Evolutionary conservation across 768 basidiomycete genomes (phyloP), one percentile per base, ranked within the genome.

Genomic region (Roridomyces roridus): DNA sequence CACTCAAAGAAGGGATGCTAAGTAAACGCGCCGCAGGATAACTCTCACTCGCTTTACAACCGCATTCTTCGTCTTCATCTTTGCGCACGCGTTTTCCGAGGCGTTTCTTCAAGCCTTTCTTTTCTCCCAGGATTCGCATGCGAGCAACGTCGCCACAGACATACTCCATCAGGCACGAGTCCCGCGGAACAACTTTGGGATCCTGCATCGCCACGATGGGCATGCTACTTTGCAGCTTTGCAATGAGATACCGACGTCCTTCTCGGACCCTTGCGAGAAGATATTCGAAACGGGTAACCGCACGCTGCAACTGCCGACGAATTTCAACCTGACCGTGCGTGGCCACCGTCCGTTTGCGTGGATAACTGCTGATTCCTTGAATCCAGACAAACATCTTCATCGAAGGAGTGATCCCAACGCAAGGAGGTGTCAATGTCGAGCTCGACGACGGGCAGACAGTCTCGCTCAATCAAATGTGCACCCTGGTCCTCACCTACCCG

Each of bases 11-110:
- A n/a, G n/a, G n/a, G n/a, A n/a, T n/a, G n/a, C n/a, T n/a, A n/a
- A n/a, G n/a, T n/a, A n/a, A n/a, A n/a, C n/a, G n/a, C n/a, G n/a
- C n/a, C n/a, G n/a, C 8, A 62, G 68, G 42, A 68, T 75, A 17
- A 73, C 71, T 0, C 67, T 74, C 40, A 70, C 68, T 42, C 67
- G 66, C 41, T 56, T 69, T 41, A 71, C 73, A 2, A 20, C 64
- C 20, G 56, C 68, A 0, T 76, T 76, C 54, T 70, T 75, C 44
- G 46, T 72, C 1, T 65, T 74, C 36, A 66, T 65, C 12, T 64
- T 73, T 48, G 43, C 70, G 23, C 67, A 70, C 46, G 70, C 68
- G 26, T 66, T 75, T 45, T 59, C 70, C 11, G 73, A 74, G 43
- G 73, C 67, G 6, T 53, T 66, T 54, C 58, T 76, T 28, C 70